Evolutionary conservation across 1,284 basidiomycete species (phyloP), one percentile per base, ranked within the genome.

Genomic region (Gomphus sp.): DNA sequence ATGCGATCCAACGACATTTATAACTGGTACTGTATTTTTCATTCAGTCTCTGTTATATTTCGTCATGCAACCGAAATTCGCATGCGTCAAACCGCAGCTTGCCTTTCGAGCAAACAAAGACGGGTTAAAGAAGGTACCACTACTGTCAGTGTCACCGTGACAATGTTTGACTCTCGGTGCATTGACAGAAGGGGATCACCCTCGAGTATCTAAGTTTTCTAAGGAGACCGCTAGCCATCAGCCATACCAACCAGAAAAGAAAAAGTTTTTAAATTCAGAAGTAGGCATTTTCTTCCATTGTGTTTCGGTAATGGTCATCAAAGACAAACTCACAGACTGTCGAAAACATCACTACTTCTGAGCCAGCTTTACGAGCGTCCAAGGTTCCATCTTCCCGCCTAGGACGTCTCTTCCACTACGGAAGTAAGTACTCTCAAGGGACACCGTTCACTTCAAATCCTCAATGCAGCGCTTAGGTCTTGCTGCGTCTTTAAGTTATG

Each of bases 321-420:
- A 22, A 49, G 22, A n/a, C 36, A 48, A 25, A 12, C 14, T 8
- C 16, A 36, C 10, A 36, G 34, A n/a, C n/a, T n/a, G 34, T 36
- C 39, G 53, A 22, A 56, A 50, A 5, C 50, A 37, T 2, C 62
- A 64, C 31, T 51, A 28, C 0, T 25, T 10, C 25, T 10, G 31
- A 47, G n/a, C 59, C 43, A 53, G 56, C 77, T 22, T 72, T 92
- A 3, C 82, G 84, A 64, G 82, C 89, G 0, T 93, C 91, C 1
- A 86, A 81, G 66, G 93, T 97, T 0, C 94, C 94, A 8, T 90
- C 91, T 0, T 95, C 93, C 0, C 81, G 88, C 6, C 78, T 97
- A 22, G 93, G 91, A 1, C 80, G 94, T 16, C 68, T 97, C 11
- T 90, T 97, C 64, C 94, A 98, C 67, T 97, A 98, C 62, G 94